These are phyloP conservation scores for Darksidea phi DNA, from an alignment of 495 filamentous ascomycete genomes.

Conservation along the genomic window DNA sequence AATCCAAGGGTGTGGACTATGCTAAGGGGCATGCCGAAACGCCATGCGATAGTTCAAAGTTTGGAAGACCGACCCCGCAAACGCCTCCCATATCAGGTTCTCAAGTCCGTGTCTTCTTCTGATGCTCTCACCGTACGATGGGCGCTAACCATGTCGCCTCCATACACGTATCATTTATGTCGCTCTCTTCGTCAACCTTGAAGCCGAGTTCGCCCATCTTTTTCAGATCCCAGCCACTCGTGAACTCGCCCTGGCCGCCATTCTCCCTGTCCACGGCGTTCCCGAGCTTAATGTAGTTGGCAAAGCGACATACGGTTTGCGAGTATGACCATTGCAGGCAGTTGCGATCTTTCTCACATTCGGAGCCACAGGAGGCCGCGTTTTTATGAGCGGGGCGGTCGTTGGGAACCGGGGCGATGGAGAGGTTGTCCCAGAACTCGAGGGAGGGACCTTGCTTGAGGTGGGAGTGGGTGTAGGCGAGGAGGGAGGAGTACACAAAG, in stretches of 20 bases:
- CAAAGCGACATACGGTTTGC: constrained; percentile 24
- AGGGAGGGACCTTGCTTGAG: constrained; percentile 8
- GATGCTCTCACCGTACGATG: neutral
- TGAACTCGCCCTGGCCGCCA: constrained; percentile 31
- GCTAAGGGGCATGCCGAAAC: neutral
- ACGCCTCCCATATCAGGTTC: constrained; percentile 2
- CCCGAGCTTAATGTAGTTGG: constrained; percentile 23
- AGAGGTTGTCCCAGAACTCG: constrained; percentile 28
- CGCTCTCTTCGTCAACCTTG: constrained; percentile 20
- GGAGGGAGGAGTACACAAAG: constrained; percentile 31
- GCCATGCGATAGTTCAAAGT: neutral
- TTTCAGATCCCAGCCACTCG: constrained; percentile 18
- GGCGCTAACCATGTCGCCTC: constrained; percentile 27
- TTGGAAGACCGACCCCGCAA: neutral
- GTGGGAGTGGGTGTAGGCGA: constrained; percentile 31
- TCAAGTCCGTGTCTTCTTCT: too few species aligned
- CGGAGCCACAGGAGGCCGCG: constrained; percentile 24
- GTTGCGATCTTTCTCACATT: constrained; percentile 22
- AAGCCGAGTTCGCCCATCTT: constrained; percentile 27
- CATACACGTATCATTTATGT: constrained; percentile 18
- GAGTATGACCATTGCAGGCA: constrained; percentile 33
- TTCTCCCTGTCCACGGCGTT: constrained; percentile 24
- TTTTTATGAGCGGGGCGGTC: constrained; percentile 21
- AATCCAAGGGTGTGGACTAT: neutral
- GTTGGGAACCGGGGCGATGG: constrained; percentile 17